Evolutionary conservation across 768 basidiomycete genomes (phyloP), one percentile per base, ranked within the genome.

Genomic region (Pulveroboletus frians): DNA sequence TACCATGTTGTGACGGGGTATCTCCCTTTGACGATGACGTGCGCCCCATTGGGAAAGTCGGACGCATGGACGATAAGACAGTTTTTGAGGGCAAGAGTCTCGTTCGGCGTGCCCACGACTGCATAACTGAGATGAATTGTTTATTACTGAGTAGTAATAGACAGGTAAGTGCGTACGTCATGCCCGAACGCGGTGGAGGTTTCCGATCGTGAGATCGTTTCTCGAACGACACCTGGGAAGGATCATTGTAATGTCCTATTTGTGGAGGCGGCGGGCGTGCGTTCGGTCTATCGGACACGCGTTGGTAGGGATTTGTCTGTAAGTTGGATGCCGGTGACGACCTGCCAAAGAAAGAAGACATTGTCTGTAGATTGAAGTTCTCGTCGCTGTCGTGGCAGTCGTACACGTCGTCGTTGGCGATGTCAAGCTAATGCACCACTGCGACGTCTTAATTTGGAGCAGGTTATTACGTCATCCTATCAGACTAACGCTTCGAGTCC

Each of bases 1-100:
- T 56, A 92, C 93, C 77, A 78, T 43, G 81, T 80, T 9, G 91
- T 94, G 45, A 89, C 59, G 20, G 88, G 76, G 60, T 76, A 94
- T 42, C 71, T 60, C 39, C 80, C 76, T 56, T 93, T 92, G 23
- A 94, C 72, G 14, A 86, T 68, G 35, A 92, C 85, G 65, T 92
- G 91, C 43, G 82, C 78, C 5, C 83, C 81, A 13, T 79, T 70
- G 8, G 69, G 67, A 60, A 94, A 94, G 67, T 96, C 92, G 5
- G 74, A 71, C 1, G 85, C 81, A 65, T 88, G 73, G 26, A 91
- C 89, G 38, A 94, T 79, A 14, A 95, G 63, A 56, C 89, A 83
- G 65, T 94, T 95, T 15, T 81, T 77, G 50, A 92, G 72, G 0
- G 92, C 92, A 21, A 92, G 76, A 1, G 76, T 67, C 43, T 84